Percentiles rank a stretch among this genome's conserved stretches.
These are phyloP conservation scores for Mesostigma viride DNA, from an alignment of 139 green algal species.

Conservation along the genomic window DNA sequence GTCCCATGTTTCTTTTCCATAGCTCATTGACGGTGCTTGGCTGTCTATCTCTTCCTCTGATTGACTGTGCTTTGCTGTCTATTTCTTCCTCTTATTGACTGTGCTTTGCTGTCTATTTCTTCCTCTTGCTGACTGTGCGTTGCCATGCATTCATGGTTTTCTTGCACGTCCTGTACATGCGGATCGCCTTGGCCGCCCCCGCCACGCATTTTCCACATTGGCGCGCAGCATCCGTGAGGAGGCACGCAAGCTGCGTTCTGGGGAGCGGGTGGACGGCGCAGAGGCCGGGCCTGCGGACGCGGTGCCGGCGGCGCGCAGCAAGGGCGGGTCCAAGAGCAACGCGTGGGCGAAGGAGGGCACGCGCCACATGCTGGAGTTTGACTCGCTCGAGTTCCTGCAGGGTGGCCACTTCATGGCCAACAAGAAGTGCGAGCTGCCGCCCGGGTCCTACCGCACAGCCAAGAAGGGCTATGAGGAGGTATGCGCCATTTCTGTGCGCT, in stretches of 20 bases:
- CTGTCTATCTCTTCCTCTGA: too few relatives aligned
- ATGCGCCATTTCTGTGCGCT: too few relatives aligned
- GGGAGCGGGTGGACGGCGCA: constrained; percentile 2
- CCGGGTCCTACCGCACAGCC: constrained; percentile 55
- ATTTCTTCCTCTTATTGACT: too few relatives aligned
- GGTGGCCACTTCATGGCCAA: constrained; percentile 81
- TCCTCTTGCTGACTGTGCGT: too few relatives aligned
- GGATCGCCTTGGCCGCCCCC: too few relatives aligned
- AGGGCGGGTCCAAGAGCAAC: constrained; percentile 12
- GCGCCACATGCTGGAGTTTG: constrained; percentile 71
- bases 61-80: too few relatives aligned
- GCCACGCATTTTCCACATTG: too few relatives aligned
- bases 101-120: too few relatives aligned
- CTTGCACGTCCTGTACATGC: too few relatives aligned
- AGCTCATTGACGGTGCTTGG: too few relatives aligned
- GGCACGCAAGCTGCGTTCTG: constrained; percentile 58
- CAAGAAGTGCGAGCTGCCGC: constrained; percentile 66
- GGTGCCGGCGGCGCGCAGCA: not conserved
- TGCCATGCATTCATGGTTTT: too few relatives aligned
- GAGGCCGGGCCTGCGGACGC: constrained; percentile 10
- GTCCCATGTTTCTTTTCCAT: too few relatives aligned
- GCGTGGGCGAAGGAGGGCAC: constrained; percentile 23
- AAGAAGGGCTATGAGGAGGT: constrained; percentile 95
- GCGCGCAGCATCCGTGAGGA: constrained; percentile 81
- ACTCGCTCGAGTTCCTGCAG: constrained; percentile 43